Percentiles rank a stretch among this genome's conserved stretches.
Evolutionary conservation across 441 rosid species (phyloP).

Genomic region (Adansonia madagascariensis): DNA sequence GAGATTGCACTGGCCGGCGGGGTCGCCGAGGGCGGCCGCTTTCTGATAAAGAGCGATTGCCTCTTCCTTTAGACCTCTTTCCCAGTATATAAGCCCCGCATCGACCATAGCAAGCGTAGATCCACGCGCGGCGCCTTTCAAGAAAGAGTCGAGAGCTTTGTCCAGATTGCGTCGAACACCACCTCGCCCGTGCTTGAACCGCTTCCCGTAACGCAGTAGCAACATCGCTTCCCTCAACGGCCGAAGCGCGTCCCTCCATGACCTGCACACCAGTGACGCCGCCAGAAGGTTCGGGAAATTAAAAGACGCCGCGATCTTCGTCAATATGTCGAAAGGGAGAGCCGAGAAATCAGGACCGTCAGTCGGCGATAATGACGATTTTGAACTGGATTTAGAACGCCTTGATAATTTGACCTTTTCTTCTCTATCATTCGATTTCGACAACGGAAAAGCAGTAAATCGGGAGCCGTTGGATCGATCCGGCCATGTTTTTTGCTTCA

Average conservation of each 20-base stretch:
- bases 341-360: conserved; percentile 53
- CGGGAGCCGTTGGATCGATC: conserved; percentile 45
- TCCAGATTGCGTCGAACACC: conserved; percentile 63
- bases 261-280: conserved; percentile 70
- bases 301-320: conserved; percentile 67
- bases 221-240: conserved; percentile 87
- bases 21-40: conserved; percentile 83
- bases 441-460: conserved; percentile 44
- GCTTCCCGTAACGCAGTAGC: conserved; percentile 73
- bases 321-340: conserved; percentile 70
- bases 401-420: not conserved
- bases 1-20: conserved; percentile 76
- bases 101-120: conserved; percentile 93
- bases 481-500: conserved; percentile 67
- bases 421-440: conserved; percentile 31
- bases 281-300: conserved; percentile 61
- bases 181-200: conserved; percentile 79
- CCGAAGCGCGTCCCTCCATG: conserved; percentile 80
- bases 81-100: conserved; percentile 88
- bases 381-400: conserved; percentile 14
- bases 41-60: conserved; percentile 57
- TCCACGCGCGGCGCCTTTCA: conserved; percentile 82
- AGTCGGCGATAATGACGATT: not conserved
- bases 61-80: conserved; percentile 58
- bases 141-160: conserved; percentile 76